Percentiles rank a stretch among this genome's conserved stretches.
These are phyloP conservation scores for Ophiostoma sp. DNA, from an alignment of 2,329 filamentous ascomycete genomes.

Conservation along the genomic window DNA sequence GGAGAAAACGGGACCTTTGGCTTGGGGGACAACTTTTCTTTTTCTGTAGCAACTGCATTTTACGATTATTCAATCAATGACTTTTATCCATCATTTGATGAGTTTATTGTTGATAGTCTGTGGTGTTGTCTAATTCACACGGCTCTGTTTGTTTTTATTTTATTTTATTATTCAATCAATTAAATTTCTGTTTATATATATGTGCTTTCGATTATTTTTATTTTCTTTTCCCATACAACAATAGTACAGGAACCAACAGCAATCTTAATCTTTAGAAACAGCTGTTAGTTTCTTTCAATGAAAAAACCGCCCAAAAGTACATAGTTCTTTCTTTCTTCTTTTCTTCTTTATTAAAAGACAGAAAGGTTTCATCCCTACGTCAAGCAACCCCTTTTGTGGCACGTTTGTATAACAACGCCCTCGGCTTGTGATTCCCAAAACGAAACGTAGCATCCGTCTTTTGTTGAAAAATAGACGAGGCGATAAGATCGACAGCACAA, in stretches of 20 bases:
- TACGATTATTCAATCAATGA: neutral
- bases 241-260: no score
- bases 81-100: neutral
- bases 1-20: conserved; percentile 10
- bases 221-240: no score
- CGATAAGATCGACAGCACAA: neutral
- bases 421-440: neutral
- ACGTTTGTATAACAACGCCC: neutral
- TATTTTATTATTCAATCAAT: no score
- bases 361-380: neutral
- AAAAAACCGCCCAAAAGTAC: no score
- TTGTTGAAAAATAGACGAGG: neutral
- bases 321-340: neutral
- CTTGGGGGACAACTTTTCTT: neutral
- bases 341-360: neutral
- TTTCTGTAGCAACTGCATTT: neutral
- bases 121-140: no score
- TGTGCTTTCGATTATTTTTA: no score
- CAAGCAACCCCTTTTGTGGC: neutral
- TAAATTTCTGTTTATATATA: no score
- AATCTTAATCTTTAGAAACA: no score
- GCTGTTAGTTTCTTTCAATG: no score
- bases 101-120: neutral
- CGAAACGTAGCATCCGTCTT: neutral
- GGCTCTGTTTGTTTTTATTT: no score